phyloP scores from a whole-genome alignment of 2,329 filamentous ascomycete species.

The Aphanoascus verrucosus region DNA sequence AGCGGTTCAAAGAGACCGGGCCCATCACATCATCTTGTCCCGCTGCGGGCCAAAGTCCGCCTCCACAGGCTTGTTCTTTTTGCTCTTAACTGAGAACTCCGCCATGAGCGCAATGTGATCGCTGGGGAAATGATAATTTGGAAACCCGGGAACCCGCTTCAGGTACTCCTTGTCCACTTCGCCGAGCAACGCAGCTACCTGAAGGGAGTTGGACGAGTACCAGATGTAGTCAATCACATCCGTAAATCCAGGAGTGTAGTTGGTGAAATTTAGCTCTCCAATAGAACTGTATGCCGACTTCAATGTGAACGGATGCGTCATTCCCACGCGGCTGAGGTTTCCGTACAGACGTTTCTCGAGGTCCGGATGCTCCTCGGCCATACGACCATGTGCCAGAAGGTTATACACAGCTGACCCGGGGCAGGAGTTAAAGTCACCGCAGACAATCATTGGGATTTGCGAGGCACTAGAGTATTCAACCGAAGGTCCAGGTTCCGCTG shows the following conservation, averaged over 20 bases:
- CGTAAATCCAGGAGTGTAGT: constrained; percentile 88
- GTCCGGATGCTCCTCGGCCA: constrained; percentile 70
- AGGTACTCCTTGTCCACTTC: constrained; percentile 79
- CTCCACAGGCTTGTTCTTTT: constrained; percentile 64
- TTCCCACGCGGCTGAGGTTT: constrained; percentile 82
- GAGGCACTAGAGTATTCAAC: constrained; percentile 76
- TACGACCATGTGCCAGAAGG: constrained; percentile 66
- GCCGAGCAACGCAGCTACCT: constrained; percentile 72
- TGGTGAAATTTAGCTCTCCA: constrained; percentile 83
- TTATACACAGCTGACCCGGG: constrained; percentile 84
- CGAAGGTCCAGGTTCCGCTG: constrained; percentile 60
- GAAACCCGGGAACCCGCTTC: constrained; percentile 78
- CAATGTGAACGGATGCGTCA: constrained; percentile 87
- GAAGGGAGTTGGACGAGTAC: constrained; percentile 85
- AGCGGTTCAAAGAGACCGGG: constrained; percentile 24
- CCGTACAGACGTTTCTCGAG: constrained; percentile 76
- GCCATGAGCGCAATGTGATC: constrained; percentile 85
- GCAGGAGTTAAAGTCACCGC: constrained; percentile 92
- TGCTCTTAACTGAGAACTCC: constrained; percentile 78
- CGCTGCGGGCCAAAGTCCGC: constrained; percentile 49
- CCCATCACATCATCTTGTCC: constrained; percentile 19
- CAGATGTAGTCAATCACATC: constrained; percentile 95
- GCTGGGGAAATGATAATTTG: constrained; percentile 87
- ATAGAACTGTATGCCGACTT: constrained; percentile 81
- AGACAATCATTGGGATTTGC: constrained; percentile 82